A percentile compares a stretch with the other conserved stretches of the same genome.
Evolutionary conservation across 129 eudicot genomes (phyloP).

Genomic region (Gnaphalium uliginosum): DNA sequence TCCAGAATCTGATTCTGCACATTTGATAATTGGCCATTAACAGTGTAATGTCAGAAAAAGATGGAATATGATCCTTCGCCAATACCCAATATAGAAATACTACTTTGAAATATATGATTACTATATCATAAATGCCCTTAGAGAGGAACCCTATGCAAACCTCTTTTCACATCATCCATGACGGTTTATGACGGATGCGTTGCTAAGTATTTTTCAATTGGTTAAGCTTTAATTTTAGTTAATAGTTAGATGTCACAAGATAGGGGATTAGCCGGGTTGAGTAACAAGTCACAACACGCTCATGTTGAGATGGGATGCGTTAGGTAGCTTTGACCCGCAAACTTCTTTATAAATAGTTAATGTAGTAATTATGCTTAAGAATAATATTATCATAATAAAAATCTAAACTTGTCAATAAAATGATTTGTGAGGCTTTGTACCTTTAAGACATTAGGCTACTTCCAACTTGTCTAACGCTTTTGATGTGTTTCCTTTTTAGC

Average conservation of each 20-base stretch:
- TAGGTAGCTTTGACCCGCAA: neutral
- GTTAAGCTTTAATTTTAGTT: neutral
- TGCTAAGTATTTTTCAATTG: neutral
- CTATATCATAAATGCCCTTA: neutral
- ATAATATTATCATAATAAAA: neutral
- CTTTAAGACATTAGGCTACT: neutral
- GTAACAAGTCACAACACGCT: neutral
- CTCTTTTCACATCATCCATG: neutral
- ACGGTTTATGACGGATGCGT: neutral
- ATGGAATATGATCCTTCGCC: constrained; percentile 41
- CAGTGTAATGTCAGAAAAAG: neutral
- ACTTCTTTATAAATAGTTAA: neutral
- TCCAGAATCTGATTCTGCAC: constrained; percentile 35
- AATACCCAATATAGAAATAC: constrained; percentile 6
- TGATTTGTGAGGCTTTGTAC: neutral
- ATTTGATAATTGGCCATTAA: constrained; percentile 22
- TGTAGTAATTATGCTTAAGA: neutral
- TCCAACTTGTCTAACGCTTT: neutral
- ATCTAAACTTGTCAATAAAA: neutral
- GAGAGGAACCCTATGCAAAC: neutral
- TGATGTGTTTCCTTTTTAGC: neutral
- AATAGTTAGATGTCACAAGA: neutral
- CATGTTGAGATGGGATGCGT: neutral
- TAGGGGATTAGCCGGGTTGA: neutral
- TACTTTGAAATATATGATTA: neutral